Evolutionary conservation across 306 rosid genomes (phyloP).

Genomic region (Vigna unguiculata): DNA sequence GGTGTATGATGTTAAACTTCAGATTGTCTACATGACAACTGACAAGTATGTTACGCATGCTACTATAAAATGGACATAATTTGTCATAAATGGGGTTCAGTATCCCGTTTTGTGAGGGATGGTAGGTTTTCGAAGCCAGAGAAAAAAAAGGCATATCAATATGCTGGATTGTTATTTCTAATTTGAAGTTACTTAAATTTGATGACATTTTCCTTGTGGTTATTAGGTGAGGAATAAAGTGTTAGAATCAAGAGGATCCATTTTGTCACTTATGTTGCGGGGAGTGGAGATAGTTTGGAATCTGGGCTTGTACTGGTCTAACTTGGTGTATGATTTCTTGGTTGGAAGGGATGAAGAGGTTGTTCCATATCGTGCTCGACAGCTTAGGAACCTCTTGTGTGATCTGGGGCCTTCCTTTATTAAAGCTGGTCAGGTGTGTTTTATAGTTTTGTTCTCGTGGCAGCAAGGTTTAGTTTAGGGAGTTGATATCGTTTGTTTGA

Average conservation of each 20-base stretch:
- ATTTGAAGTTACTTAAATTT: conserved; percentile 36
- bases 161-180: conserved; percentile 26
- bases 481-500: conserved; percentile 45
- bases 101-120: conserved; percentile 26
- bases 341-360: conserved; percentile 99
- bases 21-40: not conserved
- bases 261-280: conserved; percentile 71
- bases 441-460: conserved; percentile 23
- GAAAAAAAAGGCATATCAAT: conserved; percentile 28
- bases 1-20: not conserved
- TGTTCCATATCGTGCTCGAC: conserved; percentile 96
- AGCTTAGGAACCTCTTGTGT: conserved; percentile 94
- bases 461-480: conserved; percentile 1
- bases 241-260: conserved; percentile 87
- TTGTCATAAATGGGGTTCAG: conserved; percentile 20
- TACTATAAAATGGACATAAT: conserved; percentile 14
- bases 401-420: conserved; percentile 95
- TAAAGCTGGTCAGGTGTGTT: conserved; percentile 95
- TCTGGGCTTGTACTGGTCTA: conserved; percentile 91
- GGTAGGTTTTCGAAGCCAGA: not conserved
- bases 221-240: conserved; percentile 85
- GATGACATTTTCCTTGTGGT: conserved; percentile 5
- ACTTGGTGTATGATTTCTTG: conserved; percentile 79
- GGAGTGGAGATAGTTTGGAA: conserved; percentile 96
- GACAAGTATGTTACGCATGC: not conserved